Base-by-base conservation (phyloP, 2,329 filamentous ascomycete genomes). In the Pseudogymnoascus sp. region DNA sequence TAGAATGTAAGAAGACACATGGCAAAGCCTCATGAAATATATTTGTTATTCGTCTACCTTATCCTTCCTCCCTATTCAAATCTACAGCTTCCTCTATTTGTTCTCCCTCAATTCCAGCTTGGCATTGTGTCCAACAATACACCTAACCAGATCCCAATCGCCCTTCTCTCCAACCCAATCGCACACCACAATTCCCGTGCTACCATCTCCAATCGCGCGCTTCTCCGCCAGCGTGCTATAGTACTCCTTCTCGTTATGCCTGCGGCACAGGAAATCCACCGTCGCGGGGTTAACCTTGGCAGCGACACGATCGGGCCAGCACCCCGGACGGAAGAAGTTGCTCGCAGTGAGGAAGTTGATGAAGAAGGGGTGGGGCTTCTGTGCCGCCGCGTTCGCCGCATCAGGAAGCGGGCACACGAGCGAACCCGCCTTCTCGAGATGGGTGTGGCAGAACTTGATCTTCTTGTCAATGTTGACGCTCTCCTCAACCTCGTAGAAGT, bases 231-330 rank as follows among this genome's bases (percentile, higher is more conserved):
- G 25, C 14, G 65, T 68, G 33, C 16, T 38, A n/a, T 36, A 28
- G 57, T 38, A 36, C 36, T 85, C 81, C 1, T 77, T 74, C 41
- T 79, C 74, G 64, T 77, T 73, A 70, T 87, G 85, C 11, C 74
- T 75, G 65, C 78, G 74, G 70, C 84, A 87, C 28, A 87, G 73
- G 70, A 86, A 84, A 68, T 86, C 83, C 62, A 86, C 72, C 60
- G 86, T 82, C 1, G 87, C 86, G 16, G 92, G 89, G 76, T 97
- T 97, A 57, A 96, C 81, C 76, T 89, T 90, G 18, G 85, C 87
- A 1, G 94, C 93, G 72, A 99, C 90, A 70, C 84, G 87, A 74
- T 96, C 92, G 0, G 94, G 94, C 94, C 94, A 99, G 74, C 92
- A 96, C 61, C 84, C 86, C 1, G 87, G 80, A 66, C 90, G 92